Evolutionary conservation across 352 stramenopile species (phyloP), one percentile per base, ranked within the genome.

Genomic region (Phytophthora pseudosyringae): DNA sequence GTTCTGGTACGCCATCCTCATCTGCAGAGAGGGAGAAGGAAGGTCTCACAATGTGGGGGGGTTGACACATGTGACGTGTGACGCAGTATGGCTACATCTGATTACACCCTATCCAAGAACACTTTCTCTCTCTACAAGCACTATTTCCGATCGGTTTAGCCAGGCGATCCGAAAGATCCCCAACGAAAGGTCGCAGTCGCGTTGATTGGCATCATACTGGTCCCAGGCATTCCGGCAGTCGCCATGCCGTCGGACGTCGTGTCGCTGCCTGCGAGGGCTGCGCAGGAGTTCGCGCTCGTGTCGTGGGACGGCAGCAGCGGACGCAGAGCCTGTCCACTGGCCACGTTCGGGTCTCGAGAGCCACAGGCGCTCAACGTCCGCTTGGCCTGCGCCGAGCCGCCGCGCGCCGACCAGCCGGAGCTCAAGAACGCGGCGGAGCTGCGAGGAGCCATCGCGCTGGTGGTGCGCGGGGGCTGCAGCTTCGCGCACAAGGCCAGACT

Each of bases 381-480:
- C 0, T 71, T 93, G 48, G 72, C 81, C 25, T 90, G 81, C 52
- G 79, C 86, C 0, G 71, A 90, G 3, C 84, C 82, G 15, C 78
- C 82, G 16, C 80, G 76, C 5, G 85, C 85, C 5, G 84, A 90
- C 57, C 63, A 74, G n/a, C 64, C 71, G 6, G 41, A 71, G 43
- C 61, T 93, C 10, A 48, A 66, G 33, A 90, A 91, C 44, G 73
- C 73, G 15, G 43, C 43, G 1, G 80, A 83, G 4, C 53, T 93
- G 25, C 61, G 49, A 0, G 84, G 80, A 15, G 52, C 76, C 16
- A 79, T 93, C 21, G 84, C 79, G 32, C 56, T 91, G 16, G 84
- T 91, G 16, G 79, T 89, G 26, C 84, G 82, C 5, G 84, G 82
- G 15, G 82, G 83, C 21, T 93, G 82, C 69, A 89, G 80, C 33